Base-by-base conservation (phyloP, 331 rosid genomes). In the Dryas integrifolia region DNA sequence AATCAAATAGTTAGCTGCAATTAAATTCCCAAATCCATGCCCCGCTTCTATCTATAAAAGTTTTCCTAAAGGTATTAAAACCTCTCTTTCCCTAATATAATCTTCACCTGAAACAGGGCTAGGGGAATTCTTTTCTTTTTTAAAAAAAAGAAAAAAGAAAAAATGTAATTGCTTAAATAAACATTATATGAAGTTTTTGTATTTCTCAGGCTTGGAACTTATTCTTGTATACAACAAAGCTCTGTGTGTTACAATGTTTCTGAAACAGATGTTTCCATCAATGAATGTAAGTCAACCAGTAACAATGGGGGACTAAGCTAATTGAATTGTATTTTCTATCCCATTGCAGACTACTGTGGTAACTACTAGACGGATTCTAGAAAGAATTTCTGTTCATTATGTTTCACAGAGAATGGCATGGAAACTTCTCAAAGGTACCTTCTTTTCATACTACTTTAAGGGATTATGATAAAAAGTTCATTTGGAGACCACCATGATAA, bases 371-470 rank as follows among this genome's bases (percentile, higher is more conserved):
- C 86, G 96, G 62, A 64, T 93, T 75, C 76, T 93, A 57, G 97
- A 93, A 81, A 87, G 94, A 81, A 79, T 90, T 79, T 65, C 86
- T 72, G 86, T 89, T 40, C 93, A 85, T 79, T 75, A 93, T 78
- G 83, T 85, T 81, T 89, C 98, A 15, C 83, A 81, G 77, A 68
- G 94, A 58, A 85, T 90, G 88, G 97, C 97, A 6, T 90, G 96
- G 94, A 89, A 93, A 80, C 90, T 93, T 82, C 88, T 90, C 15
- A 93, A 93, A 90, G 98, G 98, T 90, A 80, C 24, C 46, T 41
- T 57, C 64, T 45, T 60, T 45, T 13, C 9, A 21, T 47, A 48
- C n/a, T 30, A 30, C 35, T 30, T 30, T 30, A 30, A 30, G 35
- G 35, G 35, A 30, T 30, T 30, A 30, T 30, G 35, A 30, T 30